phyloP scores from a whole-genome alignment of 2,329 filamentous ascomycete genomes.

The Colletotrichum sp. region DNA sequence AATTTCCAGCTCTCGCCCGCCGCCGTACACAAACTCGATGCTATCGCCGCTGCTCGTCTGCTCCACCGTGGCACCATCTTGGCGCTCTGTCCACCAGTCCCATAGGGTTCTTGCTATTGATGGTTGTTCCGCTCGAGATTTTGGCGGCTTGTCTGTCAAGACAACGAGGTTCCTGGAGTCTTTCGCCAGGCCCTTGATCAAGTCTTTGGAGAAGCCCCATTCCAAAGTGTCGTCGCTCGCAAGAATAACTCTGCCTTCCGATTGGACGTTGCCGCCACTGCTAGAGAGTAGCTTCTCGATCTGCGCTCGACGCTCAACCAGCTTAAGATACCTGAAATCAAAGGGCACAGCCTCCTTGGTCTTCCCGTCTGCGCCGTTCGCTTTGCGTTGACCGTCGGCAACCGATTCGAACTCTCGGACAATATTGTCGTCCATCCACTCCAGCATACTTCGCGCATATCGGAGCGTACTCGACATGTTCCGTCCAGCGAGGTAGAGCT shows the following conservation, averaged over 20 bases:
- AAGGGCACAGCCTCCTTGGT: slow-evolving; percentile 73
- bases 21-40: slow-evolving; percentile 70
- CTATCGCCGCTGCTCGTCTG: slow-evolving; percentile 57
- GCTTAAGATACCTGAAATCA: slow-evolving; percentile 83
- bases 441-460: slow-evolving; percentile 92
- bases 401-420: slow-evolving; percentile 87
- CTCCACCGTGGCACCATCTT: slow-evolving; percentile 66
- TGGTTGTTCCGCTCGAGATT: slow-evolving; percentile 45
- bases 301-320: slow-evolving; percentile 82
- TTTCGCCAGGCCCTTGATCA: slow-evolving; percentile 74
- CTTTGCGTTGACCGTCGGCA: slow-evolving; percentile 54
- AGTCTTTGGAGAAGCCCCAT: slow-evolving; percentile 91
- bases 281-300: slow-evolving; percentile 71
- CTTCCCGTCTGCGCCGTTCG: slow-evolving; percentile 51
- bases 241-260: slow-evolving; percentile 75
- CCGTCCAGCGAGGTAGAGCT: slow-evolving; percentile 82
- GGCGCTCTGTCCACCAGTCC: slow-evolving; percentile 76
- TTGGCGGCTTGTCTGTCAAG: slow-evolving; percentile 74
- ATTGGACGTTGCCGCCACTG: slow-evolving; percentile 41
- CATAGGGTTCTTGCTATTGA: slow-evolving; percentile 78
- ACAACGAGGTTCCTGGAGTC: slow-evolving; percentile 85
- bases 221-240: slow-evolving; percentile 89
- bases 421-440: slow-evolving; percentile 99
- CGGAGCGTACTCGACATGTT: slow-evolving; percentile 89
- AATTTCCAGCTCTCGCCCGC: slow-evolving; percentile 65